Conservation (phyloP, 345 rosid genomes). For the Cardamine chenopodiifolia region DNA sequence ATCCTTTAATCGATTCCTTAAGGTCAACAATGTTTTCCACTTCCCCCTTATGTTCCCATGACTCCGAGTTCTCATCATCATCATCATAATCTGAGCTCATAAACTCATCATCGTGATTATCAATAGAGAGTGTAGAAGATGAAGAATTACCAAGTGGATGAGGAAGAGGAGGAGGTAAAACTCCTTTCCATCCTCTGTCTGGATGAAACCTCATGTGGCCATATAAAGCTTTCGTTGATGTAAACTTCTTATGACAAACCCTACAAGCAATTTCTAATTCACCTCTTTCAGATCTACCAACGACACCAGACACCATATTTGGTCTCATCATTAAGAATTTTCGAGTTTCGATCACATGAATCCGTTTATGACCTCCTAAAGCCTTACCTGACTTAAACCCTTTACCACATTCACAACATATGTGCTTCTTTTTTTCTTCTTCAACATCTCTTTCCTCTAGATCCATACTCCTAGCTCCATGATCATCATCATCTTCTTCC, state of each 20-base stretch:
- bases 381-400: constrained; percentile 55
- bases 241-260: constrained; percentile 46
- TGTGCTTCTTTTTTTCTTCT: constrained; percentile 37
- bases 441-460: constrained; percentile 18
- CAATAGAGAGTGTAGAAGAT: constrained; percentile 44
- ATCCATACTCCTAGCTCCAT: constrained; percentile 27
- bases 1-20: constrained; percentile 40
- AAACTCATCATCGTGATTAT: constrained; percentile 35
- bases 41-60: constrained; percentile 18
- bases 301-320: constrained; percentile 33
- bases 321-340: constrained; percentile 25
- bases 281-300: constrained; percentile 40
- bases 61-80: constrained; percentile 34
- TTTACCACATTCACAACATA: constrained; percentile 49
- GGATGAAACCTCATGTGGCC: constrained; percentile 71
- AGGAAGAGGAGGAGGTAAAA: constrained; percentile 42
- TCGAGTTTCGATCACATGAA: constrained; percentile 37
- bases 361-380: constrained; percentile 57
- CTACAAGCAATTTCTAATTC: constrained; percentile 33
- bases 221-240: constrained; percentile 51
- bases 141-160: constrained; percentile 28
- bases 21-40: constrained; percentile 33
- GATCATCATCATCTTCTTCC: constrained; percentile 26
- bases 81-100: constrained; percentile 31
- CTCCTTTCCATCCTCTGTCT: constrained; percentile 58